phyloP scores from a whole-genome alignment of 805 yeast genomes.

The Starmerella sirachaensis region DNA sequence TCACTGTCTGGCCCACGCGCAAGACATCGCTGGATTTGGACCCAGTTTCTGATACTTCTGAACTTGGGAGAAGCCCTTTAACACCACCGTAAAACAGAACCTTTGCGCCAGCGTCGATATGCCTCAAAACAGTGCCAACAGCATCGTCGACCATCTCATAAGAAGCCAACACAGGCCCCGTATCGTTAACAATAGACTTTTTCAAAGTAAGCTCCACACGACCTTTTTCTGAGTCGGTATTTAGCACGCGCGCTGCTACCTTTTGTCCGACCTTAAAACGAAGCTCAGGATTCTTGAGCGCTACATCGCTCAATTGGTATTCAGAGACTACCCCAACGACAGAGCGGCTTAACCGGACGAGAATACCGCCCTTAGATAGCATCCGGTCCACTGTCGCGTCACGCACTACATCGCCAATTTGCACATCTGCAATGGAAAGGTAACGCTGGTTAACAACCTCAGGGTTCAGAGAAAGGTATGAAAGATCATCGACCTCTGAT shows the following conservation, averaged over 20 bases:
- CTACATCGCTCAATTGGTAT: conserved; percentile 71
- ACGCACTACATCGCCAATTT: conserved; percentile 53
- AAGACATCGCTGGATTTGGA: conserved; percentile 65
- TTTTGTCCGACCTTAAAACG: conserved; percentile 77
- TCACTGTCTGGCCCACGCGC: conserved; percentile 71
- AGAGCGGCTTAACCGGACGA: conserved; percentile 48
- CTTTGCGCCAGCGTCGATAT: conserved; percentile 67
- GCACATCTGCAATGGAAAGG: conserved; percentile 58
- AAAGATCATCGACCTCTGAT: conserved; percentile 52
- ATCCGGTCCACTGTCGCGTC: conserved; percentile 46
- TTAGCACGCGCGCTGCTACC: conserved; percentile 43
- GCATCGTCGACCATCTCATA: conserved; percentile 48
- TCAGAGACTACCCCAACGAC: conserved; percentile 63
- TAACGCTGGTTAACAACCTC: conserved; percentile 51
- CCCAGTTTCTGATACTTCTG: conserved; percentile 85
- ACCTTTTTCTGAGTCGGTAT: conserved; percentile 29
- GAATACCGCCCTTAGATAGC: conserved; percentile 52
- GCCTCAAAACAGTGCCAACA: conserved; percentile 59
- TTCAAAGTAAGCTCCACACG: conserved; percentile 59
- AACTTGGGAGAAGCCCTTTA: conserved; percentile 70
- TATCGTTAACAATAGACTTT: conserved; percentile 60
- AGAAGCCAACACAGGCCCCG: conserved; percentile 30
- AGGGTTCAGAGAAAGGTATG: conserved; percentile 58
- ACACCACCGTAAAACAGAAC: conserved; percentile 71
- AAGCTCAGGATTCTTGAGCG: conserved; percentile 79